Evolutionary conservation across 2,329 filamentous ascomycete species (phyloP).

Genomic region (Thelonectria discophora): DNA sequence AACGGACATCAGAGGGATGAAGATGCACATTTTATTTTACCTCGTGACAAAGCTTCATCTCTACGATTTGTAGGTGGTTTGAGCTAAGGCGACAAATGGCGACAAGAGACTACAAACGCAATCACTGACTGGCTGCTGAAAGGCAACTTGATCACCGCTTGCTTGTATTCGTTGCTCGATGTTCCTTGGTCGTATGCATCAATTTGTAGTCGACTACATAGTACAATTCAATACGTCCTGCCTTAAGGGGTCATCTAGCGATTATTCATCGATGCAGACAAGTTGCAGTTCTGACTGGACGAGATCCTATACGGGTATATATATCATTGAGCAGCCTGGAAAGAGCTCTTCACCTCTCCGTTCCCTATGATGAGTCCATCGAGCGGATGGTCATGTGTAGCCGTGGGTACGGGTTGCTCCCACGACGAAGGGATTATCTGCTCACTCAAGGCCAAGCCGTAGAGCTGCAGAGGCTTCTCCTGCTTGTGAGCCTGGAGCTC

Average conservation of each 20-base stretch:
- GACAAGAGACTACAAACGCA: no score
- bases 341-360: slow-evolving; percentile 62
- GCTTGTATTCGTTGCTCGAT: no score
- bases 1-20: slow-evolving; percentile 7
- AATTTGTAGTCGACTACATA: no score
- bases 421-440: slow-evolving; percentile 73
- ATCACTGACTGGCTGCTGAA: no score
- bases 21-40: neutral
- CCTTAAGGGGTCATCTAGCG: neutral
- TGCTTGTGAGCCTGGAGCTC: slow-evolving; percentile 47
- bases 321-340: slow-evolving; percentile 50
- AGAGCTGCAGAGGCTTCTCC: slow-evolving; percentile 59
- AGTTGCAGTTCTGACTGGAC: neutral
- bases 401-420: slow-evolving; percentile 75
- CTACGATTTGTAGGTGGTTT: no score
- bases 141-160: no score
- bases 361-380: slow-evolving; percentile 80
- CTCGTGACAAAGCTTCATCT: no score
- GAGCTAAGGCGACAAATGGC: no score
- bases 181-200: no score
- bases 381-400: slow-evolving; percentile 79
- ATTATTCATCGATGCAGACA: neutral
- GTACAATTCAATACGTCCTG: no score
- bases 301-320: slow-evolving; percentile 3
- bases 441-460: slow-evolving; percentile 85